Evolutionary conservation across 2,329 filamentous ascomycete genomes (phyloP), one percentile per base, ranked within the genome.

Genomic region (Aspergillus glaucus): DNA sequence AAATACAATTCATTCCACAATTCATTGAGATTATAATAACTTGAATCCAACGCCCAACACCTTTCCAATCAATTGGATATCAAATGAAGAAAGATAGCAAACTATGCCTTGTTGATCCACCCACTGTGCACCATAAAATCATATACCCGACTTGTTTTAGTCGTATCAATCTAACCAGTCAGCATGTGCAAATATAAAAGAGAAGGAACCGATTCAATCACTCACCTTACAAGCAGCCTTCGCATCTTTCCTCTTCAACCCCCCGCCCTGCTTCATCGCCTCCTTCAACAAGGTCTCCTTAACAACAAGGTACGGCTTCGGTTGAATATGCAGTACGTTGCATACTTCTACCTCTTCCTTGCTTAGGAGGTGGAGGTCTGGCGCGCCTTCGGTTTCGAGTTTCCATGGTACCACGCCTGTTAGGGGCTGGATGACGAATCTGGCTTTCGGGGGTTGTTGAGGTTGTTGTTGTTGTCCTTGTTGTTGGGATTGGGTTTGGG

Each of bases 51-150:
- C 48, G 44, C 45, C 43, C 4, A 34, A 32, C 21, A 19, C 42
- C 42, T n/a, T 17, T 17, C 42, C 42, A 21, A 10, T 26, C 10
- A 30, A 24, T 10, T 53, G 51, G 51, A 59, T 52, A 60, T 57
- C 52, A 51, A 53, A 12, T 21, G 14, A 42, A 45, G 40, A 43
- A 47, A 21, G 10, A 37, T 43, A 39, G 7, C 36, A 43, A 32
- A 43, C 52, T 69, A 94, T 22, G 85, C 87, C 74, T 94, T 93
- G 28, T 84, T 86, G 52, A 97, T 85, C 90, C 92, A 97, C 2
- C 92, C 93, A 48, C 84, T 85, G 64, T 90, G 88, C 54, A 95
- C 87, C 73, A 96, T 91, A 66, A 96, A 97, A 67, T 97, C 93
- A 70, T 92, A 96, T 50, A 97, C 82, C 56, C 88, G 80, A 15